phyloP scores from a whole-genome alignment of 495 filamentous ascomycete species.

The Penicillium simplicissimum region DNA sequence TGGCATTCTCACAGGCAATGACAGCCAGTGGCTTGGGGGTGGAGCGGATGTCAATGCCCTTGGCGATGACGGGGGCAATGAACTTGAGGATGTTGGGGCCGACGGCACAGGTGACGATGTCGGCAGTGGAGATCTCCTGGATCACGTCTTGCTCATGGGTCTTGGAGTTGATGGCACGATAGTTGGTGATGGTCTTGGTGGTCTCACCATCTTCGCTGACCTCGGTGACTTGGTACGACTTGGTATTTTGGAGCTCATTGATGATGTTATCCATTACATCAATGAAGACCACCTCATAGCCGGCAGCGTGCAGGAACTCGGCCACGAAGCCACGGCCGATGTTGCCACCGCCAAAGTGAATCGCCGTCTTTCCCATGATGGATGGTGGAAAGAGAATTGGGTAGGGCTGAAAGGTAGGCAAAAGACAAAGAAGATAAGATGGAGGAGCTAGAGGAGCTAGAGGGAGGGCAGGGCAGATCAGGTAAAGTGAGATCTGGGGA shows the following conservation, averaged over 20 bases:
- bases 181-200: slow-evolving; percentile 83
- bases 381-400: slow-evolving; percentile 12
- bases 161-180: slow-evolving; percentile 93
- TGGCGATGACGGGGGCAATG: slow-evolving; percentile 90
- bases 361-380: slow-evolving; percentile 72
- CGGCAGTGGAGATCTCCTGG: slow-evolving; percentile 80
- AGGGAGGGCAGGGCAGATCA: neutral
- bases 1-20: slow-evolving; percentile 97
- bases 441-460: neutral
- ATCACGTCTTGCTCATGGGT: slow-evolving; percentile 76
- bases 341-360: slow-evolving; percentile 95
- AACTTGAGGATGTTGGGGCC: slow-evolving; percentile 95
- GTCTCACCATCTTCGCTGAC: slow-evolving; percentile 83
- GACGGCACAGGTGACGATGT: slow-evolving; percentile 93
- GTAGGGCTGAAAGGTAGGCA: neutral
- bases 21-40: slow-evolving; percentile 76
- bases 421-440: slow-evolving; percentile 1
- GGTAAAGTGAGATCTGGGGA: slow-evolving; percentile 3
- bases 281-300: slow-evolving; percentile 92
- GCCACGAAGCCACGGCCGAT: slow-evolving; percentile 73
- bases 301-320: slow-evolving; percentile 70
- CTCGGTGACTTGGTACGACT: slow-evolving; percentile 87
- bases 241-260: slow-evolving; percentile 66
- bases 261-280: slow-evolving; percentile 87
- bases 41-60: slow-evolving; percentile 77